Base-by-base conservation (phyloP, 371 early-diverging fungal genomes). In the Lichtheimia hyalospora region DNA sequence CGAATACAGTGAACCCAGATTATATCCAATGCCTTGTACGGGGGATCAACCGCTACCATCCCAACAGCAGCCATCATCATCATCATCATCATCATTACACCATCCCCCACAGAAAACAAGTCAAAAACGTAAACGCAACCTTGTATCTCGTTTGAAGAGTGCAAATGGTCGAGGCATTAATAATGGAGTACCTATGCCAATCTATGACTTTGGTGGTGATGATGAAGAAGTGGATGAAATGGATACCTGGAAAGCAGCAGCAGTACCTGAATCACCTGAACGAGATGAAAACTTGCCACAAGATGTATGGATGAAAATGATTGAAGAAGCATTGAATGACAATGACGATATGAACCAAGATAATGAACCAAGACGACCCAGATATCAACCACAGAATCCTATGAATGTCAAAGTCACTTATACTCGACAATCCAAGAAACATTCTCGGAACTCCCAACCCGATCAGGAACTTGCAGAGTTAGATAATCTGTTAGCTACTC, bases 401-500 rank as follows among this genome's bases (percentile, higher is more conserved):
- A 46, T 46, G 15, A 46, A 46, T 2, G 46, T 46, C 46, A n/a
- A 21, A 18, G 46, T 46, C 10, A 46, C 46, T 21, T 46, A 46
- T 46, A 21, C 18, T 46, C 46, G 46, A 14, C 46, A 46, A 34
- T 1, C n/a, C n/a, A 21, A 46, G 15, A n/a, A 46, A 18, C 46
- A 46, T n/a, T 16, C 21, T 46, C 14, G 34, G 10, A 34, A 34
- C 2, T 34, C 34, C 10, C 34, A 34, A 14, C 3, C 18, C 3
- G 46, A 46, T 46, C 46, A n/a, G 46, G 46, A 46, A 46, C n/a
- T 46, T n/a, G 46, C 21, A n/a, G 46, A 46, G 46, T 21, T 46
- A n/a, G 46, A 46, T 21, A 46, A 46, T 10, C 3, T 46, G 5
- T 21, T 46, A n/a, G 46, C 46, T n/a, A n/a, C n/a, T 18, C 46